These are phyloP conservation scores for Pseudognaphalium luteoalbum DNA, from an alignment of 129 eudicot genomes.

Conservation along the genomic window DNA sequence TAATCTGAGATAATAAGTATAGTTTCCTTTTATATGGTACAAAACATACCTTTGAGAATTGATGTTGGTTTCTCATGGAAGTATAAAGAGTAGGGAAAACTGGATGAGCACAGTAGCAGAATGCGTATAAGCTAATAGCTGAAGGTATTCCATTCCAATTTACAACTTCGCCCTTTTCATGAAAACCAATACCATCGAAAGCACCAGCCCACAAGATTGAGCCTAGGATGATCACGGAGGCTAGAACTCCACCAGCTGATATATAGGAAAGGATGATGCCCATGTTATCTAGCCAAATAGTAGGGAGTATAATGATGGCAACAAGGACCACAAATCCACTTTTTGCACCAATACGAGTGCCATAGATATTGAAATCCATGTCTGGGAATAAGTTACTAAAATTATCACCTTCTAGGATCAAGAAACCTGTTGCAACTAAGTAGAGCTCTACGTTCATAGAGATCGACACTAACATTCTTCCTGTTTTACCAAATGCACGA, in stretches of 20 bases:
- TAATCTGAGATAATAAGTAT: too few species aligned
- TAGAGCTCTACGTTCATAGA: slow-evolving; percentile 72
- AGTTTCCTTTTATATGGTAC: too few species aligned
- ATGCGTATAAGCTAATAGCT: slow-evolving; percentile 70
- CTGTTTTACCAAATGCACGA: slow-evolving; percentile 67
- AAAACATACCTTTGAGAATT: slow-evolving; percentile 54
- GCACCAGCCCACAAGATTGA: slow-evolving; percentile 68
- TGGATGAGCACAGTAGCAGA: slow-evolving; percentile 91
- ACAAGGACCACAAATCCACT: slow-evolving; percentile 55
- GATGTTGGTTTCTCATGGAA: slow-evolving; percentile 64
- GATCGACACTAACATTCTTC: slow-evolving; percentile 48
- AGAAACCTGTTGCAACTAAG: slow-evolving; percentile 36
- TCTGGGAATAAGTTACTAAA: slow-evolving; percentile 56
- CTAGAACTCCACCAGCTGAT: slow-evolving; percentile 78
- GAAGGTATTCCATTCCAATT: slow-evolving; percentile 65
- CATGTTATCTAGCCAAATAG: slow-evolving; percentile 60
- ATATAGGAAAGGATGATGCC: slow-evolving; percentile 57
- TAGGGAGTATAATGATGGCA: slow-evolving; percentile 63
- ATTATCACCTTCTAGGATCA: slow-evolving; percentile 73
- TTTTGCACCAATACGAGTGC: slow-evolving; percentile 42
- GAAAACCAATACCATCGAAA: slow-evolving; percentile 71
- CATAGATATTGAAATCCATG: slow-evolving; percentile 37
- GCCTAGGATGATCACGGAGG: slow-evolving; percentile 57
- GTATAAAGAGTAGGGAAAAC: slow-evolving; percentile 79
- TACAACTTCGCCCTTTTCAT: slow-evolving; percentile 46